Conservation (phyloP, 2,329 filamentous ascomycete species). For the Aurifilum marmelostoma region DNA sequence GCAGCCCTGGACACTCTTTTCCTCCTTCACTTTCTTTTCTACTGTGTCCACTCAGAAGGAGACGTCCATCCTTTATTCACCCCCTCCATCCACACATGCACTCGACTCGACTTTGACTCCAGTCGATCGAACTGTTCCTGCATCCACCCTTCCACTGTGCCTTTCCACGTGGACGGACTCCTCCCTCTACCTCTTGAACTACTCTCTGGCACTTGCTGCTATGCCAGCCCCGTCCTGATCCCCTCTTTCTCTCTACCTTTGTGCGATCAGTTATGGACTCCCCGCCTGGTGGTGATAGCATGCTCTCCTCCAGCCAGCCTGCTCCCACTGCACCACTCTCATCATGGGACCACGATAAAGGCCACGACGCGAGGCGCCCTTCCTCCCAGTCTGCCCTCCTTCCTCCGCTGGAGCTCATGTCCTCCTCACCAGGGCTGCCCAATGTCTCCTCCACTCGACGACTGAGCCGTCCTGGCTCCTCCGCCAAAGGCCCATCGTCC, state of each 20-base stretch:
- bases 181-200: neutral
- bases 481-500: constrained; percentile 36
- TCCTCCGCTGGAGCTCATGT: constrained; percentile 77
- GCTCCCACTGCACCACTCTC: constrained; percentile 35
- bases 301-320: constrained; percentile 19
- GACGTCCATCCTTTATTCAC: constrained; percentile 15
- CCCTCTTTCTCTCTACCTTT: neutral
- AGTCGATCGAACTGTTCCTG: neutral
- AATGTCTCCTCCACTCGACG: constrained; percentile 64
- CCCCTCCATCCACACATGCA: neutral
- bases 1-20: constrained; percentile 17
- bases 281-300: constrained; percentile 22
- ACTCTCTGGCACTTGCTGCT: neutral
- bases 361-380: constrained; percentile 54
- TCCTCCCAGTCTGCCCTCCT: constrained; percentile 64
- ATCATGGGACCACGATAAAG: constrained; percentile 37
- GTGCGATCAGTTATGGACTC: constrained; percentile 24
- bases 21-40: constrained; percentile 1
- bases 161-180: neutral
- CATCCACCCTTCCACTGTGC: neutral
- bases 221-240: neutral
- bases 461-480: constrained; percentile 52
- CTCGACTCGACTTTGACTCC: neutral
- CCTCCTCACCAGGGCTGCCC: constrained; percentile 75
- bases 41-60: constrained; percentile 11